Percentiles rank a stretch among this genome's conserved stretches.
Conservation (phyloP, 1,284 basidiomycete genomes). For the Melampsora larici-populina region DNA sequence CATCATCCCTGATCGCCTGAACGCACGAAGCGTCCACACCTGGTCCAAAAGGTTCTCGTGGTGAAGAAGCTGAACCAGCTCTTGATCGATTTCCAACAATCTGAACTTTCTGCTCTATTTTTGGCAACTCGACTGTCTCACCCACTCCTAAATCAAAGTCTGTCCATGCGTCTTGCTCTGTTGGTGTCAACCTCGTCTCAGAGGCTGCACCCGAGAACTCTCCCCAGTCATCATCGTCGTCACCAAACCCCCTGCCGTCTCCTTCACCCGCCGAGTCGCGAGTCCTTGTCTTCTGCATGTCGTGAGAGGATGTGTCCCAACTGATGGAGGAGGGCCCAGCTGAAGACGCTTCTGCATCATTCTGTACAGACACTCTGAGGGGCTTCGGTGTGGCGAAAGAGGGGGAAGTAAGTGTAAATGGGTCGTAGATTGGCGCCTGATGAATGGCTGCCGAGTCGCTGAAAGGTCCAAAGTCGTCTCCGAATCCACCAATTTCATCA, state of each 20-base stretch:
- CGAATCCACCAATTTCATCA: slow-evolving; percentile 12
- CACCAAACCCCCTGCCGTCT: background rate
- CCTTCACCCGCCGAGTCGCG: background rate
- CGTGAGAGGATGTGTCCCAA: background rate
- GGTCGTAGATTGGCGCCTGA: too few species aligned
- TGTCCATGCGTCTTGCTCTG: slow-evolving; percentile 7
- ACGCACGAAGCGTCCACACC: background rate
- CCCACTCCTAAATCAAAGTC: background rate
- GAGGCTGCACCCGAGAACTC: slow-evolving; percentile 16
- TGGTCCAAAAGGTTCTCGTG: too few species aligned
- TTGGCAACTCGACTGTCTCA: background rate
- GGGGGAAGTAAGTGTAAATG: too few species aligned
- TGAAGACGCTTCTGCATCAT: background rate
- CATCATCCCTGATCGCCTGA: background rate
- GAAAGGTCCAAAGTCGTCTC: slow-evolving; percentile 26
- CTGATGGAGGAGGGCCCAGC: background rate
- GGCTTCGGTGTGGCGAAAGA: background rate
- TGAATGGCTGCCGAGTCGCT: background rate
- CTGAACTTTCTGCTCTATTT: background rate
- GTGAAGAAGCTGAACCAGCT: too few species aligned
- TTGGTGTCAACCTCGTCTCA: background rate
- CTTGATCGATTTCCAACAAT: background rate
- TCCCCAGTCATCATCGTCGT: slow-evolving; percentile 42
- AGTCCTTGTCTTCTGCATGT: too few species aligned
- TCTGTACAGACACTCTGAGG: background rate